Evolutionary conservation across 2,329 filamentous ascomycete species (phyloP), one percentile per base, ranked within the genome.

Genomic region (Calonectria henricotiae): DNA sequence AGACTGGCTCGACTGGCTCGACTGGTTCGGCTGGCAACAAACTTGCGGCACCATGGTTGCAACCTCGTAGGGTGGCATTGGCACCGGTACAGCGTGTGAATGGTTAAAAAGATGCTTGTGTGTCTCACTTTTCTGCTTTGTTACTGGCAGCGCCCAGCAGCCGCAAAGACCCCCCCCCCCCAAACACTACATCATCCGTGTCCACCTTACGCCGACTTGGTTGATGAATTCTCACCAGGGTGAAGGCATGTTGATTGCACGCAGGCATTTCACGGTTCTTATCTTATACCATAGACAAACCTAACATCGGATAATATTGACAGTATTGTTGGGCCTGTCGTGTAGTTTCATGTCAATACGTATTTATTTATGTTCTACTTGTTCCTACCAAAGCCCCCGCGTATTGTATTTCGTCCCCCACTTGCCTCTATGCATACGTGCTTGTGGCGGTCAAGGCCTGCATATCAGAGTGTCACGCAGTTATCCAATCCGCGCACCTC

Each of bases 31-130:
- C 27, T 30, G 27, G 20, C 20, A 20, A 20, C 37, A 12, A 32
- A 23, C n/a, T 25, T 41, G 58, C 62, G 65, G 65, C 60, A 23
- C 30, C 15, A n/a, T 54, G 4, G 17, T 27, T 49, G 58, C 35
- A 32, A 41, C 65, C 49, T 61, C 27, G 13, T n/a, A 11, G 44
- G 27, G 39, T 60, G 32, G 41, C 30, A 47, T 41, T 15, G n/a
- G 54, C 62, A 47, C 27, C 39, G 20, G 51, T 46, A 39, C 25
- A n/a, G 35, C 15, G 20, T 37, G 51, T 37, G 35, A 25, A 35
- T 39, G 51, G 51, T 35, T 8, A 4, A 12, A 55, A 23, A 25
- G 9, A 7, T 39, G 51, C 51, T 23, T n/a, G 6, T 8, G 17
- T 15, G 51, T 58, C 32, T 58, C 32, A 58, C 20, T 17, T 58